These are phyloP conservation scores for Dovyalis caffra DNA, from an alignment of 345 rosid genomes.

Conservation along the genomic window DNA sequence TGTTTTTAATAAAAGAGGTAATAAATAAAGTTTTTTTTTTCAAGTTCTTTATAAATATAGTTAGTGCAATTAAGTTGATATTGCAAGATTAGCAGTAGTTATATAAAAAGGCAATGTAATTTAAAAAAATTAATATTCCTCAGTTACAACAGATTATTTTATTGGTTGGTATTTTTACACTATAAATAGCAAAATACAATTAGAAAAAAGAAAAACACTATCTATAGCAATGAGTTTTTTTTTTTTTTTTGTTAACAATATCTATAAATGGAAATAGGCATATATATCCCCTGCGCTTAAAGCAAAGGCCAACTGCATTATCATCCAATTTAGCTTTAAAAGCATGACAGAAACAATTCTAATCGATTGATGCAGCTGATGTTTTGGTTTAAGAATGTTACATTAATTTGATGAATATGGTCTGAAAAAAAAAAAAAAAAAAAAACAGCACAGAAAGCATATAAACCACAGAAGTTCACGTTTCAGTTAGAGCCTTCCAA, in stretches of 20 bases:
- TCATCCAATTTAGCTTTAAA: not conserved
- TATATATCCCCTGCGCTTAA: no score
- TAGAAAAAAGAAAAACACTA: not conserved
- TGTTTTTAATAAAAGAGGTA: not conserved
- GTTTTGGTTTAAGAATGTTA: no score
- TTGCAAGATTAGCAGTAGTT: no score
- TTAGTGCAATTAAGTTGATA: no score
- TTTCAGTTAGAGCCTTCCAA: slow-evolving; percentile 16
- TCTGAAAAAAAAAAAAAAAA: not conserved
- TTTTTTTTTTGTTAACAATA: not conserved
- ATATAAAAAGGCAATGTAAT: no score
- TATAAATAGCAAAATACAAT: not conserved
- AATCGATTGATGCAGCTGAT: no score
- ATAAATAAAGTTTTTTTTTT: no score
- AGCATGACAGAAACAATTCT: no score
- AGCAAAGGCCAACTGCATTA: no score
- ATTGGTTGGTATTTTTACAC: not conserved
- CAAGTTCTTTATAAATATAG: not conserved
- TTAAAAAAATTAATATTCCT: no score
- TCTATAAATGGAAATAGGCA: not conserved
- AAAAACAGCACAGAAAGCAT: not conserved
- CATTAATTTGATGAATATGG: not conserved
- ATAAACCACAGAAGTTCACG: slow-evolving; percentile 26
- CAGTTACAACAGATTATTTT: no score
- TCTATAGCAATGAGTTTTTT: not conserved